A percentile compares a stretch with the other conserved stretches of the same genome.
Conservation (phyloP, 1,139 yeast genomes). For the Pichia sp. region DNA sequence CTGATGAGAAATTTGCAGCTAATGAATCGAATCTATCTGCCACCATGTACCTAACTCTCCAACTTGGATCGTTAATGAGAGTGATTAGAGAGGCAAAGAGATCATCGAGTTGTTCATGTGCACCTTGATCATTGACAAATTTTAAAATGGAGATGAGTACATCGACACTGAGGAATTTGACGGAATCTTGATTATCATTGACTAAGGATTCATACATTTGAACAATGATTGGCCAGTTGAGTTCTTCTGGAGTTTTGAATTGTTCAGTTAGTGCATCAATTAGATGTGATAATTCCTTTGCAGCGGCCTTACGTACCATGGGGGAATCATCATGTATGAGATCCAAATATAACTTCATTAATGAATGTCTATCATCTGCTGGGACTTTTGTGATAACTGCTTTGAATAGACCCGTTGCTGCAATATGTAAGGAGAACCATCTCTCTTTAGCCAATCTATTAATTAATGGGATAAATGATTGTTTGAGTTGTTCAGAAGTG, state of each 20-base stretch:
- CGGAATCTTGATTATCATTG: slow-evolving; percentile 91
- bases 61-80: slow-evolving; percentile 81
- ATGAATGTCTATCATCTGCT: slow-evolving; percentile 38
- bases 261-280: slow-evolving; percentile 36
- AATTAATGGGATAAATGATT: slow-evolving; percentile 67
- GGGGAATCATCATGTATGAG: slow-evolving; percentile 90
- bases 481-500: slow-evolving; percentile 57
- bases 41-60: slow-evolving; percentile 98
- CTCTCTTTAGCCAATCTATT: slow-evolving; percentile 77
- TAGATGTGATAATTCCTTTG: slow-evolving; percentile 68
- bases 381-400: slow-evolving; percentile 55
- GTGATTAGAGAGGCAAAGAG: slow-evolving; percentile 55
- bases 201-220: slow-evolving; percentile 78
- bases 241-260: neutral
- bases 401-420: slow-evolving; percentile 84
- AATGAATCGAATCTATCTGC: slow-evolving; percentile 83
- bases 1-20: slow-evolving; percentile 55
- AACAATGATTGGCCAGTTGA: slow-evolving; percentile 63
- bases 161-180: slow-evolving; percentile 83
- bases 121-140: slow-evolving; percentile 53
- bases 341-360: slow-evolving; percentile 61
- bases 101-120: no score
- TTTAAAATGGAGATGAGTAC: slow-evolving; percentile 68
- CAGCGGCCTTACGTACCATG: slow-evolving; percentile 96
- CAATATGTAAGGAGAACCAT: slow-evolving; percentile 93